phyloP scores from a whole-genome alignment of 768 basidiomycete genomes.

The Leccinum longicurvipes region DNA sequence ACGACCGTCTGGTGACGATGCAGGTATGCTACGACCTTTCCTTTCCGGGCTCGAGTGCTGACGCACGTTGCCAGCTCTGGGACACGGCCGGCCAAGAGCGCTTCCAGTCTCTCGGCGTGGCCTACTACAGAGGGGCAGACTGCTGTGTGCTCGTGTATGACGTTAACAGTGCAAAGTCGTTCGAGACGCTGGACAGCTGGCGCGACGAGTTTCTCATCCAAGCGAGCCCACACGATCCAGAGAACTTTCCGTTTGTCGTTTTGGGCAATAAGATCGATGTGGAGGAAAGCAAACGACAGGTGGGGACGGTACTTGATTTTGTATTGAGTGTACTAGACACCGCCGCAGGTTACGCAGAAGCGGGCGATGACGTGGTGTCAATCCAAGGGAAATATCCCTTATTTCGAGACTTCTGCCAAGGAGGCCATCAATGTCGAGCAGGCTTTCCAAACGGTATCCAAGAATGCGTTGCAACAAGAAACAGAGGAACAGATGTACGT shows the following conservation, averaged over 20 bases:
- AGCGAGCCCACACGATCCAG: conserved; percentile 97
- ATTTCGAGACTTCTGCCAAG: conserved; percentile 99
- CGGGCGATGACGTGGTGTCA: conserved; percentile 99
- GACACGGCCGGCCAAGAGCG: conserved; percentile 99
- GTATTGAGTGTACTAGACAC: background rate
- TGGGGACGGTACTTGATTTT: conserved; percentile 34
- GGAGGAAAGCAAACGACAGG: conserved; percentile 97
- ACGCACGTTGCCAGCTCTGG: conserved; percentile 71
- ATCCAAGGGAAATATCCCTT: conserved; percentile 98
- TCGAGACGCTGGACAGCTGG: conserved; percentile 99
- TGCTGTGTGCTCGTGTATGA: conserved; percentile 99
- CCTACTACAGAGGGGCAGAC: conserved; percentile 98
- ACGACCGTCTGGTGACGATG: conserved; percentile 98
- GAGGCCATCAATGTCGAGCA: conserved; percentile 99
- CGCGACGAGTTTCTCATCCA: conserved; percentile 99
- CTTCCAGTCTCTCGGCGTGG: conserved; percentile 98
- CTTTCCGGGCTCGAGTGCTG: background rate
- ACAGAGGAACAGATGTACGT: conserved; percentile 91
- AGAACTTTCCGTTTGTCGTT: conserved; percentile 99
- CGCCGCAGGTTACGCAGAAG: conserved; percentile 89
- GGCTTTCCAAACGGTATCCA: conserved; percentile 99
- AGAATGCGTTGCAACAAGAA: conserved; percentile 98
- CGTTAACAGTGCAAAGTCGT: conserved; percentile 97
- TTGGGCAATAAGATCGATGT: conserved; percentile 99
- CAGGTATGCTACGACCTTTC: conserved; percentile 56